Percentiles rank a stretch among this genome's conserved stretches.
These are phyloP conservation scores for Cenchrus fungigraminus DNA, from an alignment of 176 grass and related monocot species.

Conservation along the genomic window DNA sequence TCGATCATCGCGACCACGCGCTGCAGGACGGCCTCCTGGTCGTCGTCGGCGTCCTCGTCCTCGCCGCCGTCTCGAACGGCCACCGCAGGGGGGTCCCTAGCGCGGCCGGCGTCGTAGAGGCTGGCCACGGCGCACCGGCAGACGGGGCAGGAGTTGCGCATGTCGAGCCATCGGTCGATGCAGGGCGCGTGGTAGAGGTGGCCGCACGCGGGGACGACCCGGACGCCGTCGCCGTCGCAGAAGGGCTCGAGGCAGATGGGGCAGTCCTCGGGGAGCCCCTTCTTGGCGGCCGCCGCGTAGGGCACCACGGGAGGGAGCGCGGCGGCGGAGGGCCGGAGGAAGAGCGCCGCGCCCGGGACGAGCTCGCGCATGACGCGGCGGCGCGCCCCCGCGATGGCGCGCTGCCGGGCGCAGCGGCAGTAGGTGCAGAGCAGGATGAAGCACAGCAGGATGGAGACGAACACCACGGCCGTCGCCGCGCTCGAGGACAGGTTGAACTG, in stretches of 20 bases:
- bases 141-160: slow-evolving; percentile 65
- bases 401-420: slow-evolving; percentile 61
- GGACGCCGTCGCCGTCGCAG: slow-evolving; percentile 57
- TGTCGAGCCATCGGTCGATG: slow-evolving; percentile 75
- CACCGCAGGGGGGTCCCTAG: neutral
- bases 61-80: neutral
- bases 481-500: slow-evolving; percentile 58
- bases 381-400: slow-evolving; percentile 37
- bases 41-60: slow-evolving; percentile 6
- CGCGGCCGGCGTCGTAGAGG: slow-evolving; percentile 25
- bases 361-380: slow-evolving; percentile 48
- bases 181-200: slow-evolving; percentile 71
- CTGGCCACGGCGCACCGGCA: slow-evolving; percentile 59
- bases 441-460: slow-evolving; percentile 60
- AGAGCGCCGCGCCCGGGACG: slow-evolving; percentile 42
- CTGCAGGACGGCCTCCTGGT: slow-evolving; percentile 55
- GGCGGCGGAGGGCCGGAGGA: slow-evolving; percentile 24
- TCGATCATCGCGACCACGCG: slow-evolving; percentile 60
- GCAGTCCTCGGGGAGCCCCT: slow-evolving; percentile 54
- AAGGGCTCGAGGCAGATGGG: slow-evolving; percentile 66
- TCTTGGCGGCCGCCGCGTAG: slow-evolving; percentile 32
- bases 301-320: slow-evolving; percentile 41
- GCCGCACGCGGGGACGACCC: slow-evolving; percentile 65
- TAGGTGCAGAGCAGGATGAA: slow-evolving; percentile 74
- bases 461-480: slow-evolving; percentile 55